Base-by-base conservation (phyloP, 768 basidiomycete genomes). In the Rhodosporidiobolus sp. region DNA sequence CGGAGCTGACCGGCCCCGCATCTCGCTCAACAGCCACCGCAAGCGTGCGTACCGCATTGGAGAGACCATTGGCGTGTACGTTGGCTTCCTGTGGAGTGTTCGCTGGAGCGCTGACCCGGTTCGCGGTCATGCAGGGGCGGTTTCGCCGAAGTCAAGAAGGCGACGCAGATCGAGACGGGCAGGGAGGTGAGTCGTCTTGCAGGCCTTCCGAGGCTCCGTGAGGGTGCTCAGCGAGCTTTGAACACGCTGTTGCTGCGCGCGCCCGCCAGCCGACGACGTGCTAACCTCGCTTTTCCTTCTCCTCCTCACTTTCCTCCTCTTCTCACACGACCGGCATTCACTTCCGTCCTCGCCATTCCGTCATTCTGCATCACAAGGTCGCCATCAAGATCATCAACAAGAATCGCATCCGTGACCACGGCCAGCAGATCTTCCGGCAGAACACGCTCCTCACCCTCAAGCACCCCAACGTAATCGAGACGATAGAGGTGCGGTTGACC, bases 331-430 rank as follows among this genome's bases (percentile, higher is more conserved):
- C n/a, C 38, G 38, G 8, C 38, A 7, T 43, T 43, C 38, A 34
- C 54, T 58, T 32, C 35, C 38, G 8, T 43, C 49, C 4, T 35
- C 14, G 32, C 26, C 61, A 22, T 7, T 24, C 34, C 52, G 11
- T 24, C n/a, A 2, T 22, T 52, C 52, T 1, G 5, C 9, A 35
- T 45, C 10, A 5, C 16, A 20, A 67, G 67, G 70, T 75, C 28
- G 74, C 74, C 14, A 69, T 75, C 69, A 75, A 75, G 63, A 72
- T 75, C 54, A 69, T 75, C 43, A 53, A 43, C 30, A 75, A 75
- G 52, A 22, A 19, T 5, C 52, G 53, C 26, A 65, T 75, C 63
- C 46, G 52, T 16, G 67, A 68, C 55, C 63, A 61, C 55, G 64
- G 32, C 6, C 62, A 63, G 53, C 73, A 75, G 50, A 19, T 75